phyloP scores from a whole-genome alignment of 2,329 filamentous ascomycete species.

The Ophiostoma piceae region DNA sequence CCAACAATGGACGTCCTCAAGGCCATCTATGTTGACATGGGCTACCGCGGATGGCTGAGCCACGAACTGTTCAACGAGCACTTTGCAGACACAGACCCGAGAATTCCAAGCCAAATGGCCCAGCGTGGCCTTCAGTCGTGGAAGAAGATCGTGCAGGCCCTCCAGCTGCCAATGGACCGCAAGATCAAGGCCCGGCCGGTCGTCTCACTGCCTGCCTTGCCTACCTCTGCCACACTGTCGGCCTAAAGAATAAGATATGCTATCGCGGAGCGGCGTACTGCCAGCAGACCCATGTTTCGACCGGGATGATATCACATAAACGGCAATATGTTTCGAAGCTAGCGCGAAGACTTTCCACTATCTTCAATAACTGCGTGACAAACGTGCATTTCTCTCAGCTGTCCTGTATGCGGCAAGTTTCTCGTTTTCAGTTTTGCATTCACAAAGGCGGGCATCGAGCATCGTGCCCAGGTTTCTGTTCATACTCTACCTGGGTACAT shows the following conservation, averaged over 20 bases:
- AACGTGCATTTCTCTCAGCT: too few species aligned
- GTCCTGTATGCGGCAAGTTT: too few species aligned
- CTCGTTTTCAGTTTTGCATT: too few species aligned
- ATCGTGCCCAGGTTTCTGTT: too few species aligned
- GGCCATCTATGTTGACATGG: constrained; percentile 50
- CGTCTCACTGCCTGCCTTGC: background rate
- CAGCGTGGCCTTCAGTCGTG: constrained; percentile 47
- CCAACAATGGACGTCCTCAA: constrained; percentile 50
- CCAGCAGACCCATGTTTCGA: too few species aligned
- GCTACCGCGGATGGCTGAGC: constrained; percentile 54
- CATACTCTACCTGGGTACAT: too few species aligned
- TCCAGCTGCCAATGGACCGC: background rate
- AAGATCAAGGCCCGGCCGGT: background rate
- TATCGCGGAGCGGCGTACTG: background rate
- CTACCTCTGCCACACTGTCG: background rate
- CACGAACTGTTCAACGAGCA: constrained; percentile 55
- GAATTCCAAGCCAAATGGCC: constrained; percentile 49
- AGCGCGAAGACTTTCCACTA: too few species aligned
- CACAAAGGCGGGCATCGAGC: too few species aligned
- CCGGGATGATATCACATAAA: too few species aligned
- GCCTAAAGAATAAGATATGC: background rate
- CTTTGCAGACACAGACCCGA: constrained; percentile 41
- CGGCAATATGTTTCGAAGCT: too few species aligned
- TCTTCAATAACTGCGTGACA: too few species aligned
- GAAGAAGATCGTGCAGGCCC: constrained; percentile 35